Evolutionary conservation across 306 rosid species (phyloP).

Genomic region (Citrullus colocynthis): DNA sequence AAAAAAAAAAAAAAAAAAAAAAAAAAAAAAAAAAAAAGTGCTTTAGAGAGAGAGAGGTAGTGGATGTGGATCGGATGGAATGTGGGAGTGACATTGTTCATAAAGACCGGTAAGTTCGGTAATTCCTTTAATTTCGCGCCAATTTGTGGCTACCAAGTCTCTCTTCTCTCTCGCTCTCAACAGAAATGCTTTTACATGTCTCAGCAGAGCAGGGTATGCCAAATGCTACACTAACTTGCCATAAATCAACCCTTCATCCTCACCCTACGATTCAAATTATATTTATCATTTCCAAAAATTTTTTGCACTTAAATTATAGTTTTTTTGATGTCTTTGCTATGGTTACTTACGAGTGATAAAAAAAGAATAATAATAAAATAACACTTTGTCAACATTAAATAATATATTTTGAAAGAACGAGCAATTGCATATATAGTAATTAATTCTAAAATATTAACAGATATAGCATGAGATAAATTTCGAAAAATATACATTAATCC

Average conservation of each 20-base stretch:
- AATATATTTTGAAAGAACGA: no score
- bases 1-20: background rate
- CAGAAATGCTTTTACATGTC: background rate
- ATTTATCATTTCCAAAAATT: no score
- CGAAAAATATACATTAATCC: no score
- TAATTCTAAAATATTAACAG: no score
- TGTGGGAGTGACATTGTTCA: constrained; percentile 52
- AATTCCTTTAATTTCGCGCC: constrained; percentile 70
- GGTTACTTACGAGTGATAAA: no score
- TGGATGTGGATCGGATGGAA: constrained; percentile 38
- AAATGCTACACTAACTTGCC: background rate
- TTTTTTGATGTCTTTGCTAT: no score
- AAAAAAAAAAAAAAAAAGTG: background rate
- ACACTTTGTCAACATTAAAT: no score
- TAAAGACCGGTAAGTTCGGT: constrained; percentile 58
- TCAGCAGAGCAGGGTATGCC: background rate
- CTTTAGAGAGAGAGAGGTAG: constrained; percentile 24
- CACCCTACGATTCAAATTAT: background rate
- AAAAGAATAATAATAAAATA: no score
- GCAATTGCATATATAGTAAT: no score
- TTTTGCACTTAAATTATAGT: no score
- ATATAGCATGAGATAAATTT: no score
- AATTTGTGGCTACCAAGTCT: constrained; percentile 45
- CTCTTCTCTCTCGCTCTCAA: constrained; percentile 18
- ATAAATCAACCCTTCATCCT: background rate